These are phyloP conservation scores for Aegilops tauschii DNA, from an alignment of 176 grass and related monocot species.

Conservation along the genomic window DNA sequence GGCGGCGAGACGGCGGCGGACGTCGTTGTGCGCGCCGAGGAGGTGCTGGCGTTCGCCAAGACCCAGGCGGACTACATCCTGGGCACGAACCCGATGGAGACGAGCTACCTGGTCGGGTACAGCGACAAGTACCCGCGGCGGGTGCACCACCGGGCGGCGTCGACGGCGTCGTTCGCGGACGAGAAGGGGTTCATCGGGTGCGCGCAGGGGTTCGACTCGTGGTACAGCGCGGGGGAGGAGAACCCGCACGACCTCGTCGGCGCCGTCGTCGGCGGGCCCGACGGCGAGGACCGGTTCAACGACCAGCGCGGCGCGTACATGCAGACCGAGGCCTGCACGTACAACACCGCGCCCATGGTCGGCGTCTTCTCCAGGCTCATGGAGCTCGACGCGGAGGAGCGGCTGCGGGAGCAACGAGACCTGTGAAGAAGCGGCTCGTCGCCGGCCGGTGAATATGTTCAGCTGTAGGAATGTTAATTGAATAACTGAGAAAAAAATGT, in stretches of 20 bases:
- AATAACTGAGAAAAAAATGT: constrained; percentile 12
- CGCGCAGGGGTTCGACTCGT: constrained; percentile 73
- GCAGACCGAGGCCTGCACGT: constrained; percentile 55
- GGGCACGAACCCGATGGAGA: constrained; percentile 58
- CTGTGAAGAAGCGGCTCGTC: background rate
- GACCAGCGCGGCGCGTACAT: constrained; percentile 57
- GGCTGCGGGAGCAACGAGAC: background rate
- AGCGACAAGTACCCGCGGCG: constrained; percentile 45
- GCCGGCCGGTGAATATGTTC: constrained; percentile 19
- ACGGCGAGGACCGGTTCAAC: constrained; percentile 60
- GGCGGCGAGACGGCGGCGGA: background rate
- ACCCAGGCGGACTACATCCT: constrained; percentile 76
- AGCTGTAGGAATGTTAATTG: background rate
- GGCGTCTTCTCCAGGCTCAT: constrained; percentile 72
- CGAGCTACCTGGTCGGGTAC: constrained; percentile 82
- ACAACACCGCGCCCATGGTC: constrained; percentile 52
- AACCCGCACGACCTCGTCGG: constrained; percentile 79
- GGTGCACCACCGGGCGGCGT: constrained; percentile 88
- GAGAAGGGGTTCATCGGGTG: constrained; percentile 82
- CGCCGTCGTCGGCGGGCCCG: constrained; percentile 82
- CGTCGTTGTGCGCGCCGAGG: background rate
- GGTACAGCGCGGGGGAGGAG: constrained; percentile 48
- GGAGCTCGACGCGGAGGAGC: constrained; percentile 22
- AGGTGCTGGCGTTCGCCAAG: constrained; percentile 58
- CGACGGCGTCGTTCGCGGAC: constrained; percentile 43